Conservation (phyloP, 2,329 filamentous ascomycete genomes). For the Aspergillaceae sp. region DNA sequence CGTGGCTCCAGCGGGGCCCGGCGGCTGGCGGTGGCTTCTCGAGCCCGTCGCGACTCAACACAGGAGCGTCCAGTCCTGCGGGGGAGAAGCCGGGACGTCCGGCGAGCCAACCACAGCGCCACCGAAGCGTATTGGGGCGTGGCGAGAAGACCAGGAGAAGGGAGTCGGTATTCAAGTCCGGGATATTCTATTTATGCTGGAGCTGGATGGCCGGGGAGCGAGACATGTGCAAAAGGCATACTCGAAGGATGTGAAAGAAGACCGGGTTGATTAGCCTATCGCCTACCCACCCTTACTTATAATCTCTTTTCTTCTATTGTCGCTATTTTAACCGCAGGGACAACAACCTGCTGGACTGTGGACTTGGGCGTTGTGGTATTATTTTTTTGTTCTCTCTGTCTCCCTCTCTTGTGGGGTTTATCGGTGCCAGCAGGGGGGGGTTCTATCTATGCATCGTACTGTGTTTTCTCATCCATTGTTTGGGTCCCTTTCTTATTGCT, state of each 20-base stretch:
- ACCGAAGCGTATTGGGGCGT: conserved; percentile 59
- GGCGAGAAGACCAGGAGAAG: conserved; percentile 68
- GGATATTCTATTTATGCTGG: conserved; percentile 71
- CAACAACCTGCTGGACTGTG: conserved; percentile 16
- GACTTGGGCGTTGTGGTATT: conserved; percentile 16
- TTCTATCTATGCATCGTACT: too few species aligned
- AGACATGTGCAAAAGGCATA: conserved; percentile 38
- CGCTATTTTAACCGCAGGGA: not conserved
- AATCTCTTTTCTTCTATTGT: not conserved
- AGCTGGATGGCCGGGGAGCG: conserved; percentile 57
- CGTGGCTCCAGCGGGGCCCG: conserved; percentile 37
- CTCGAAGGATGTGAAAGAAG: conserved; percentile 35
- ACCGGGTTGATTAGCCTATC: conserved; percentile 21
- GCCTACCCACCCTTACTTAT: not conserved
- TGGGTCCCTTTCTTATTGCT: not conserved
- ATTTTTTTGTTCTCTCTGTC: not conserved
- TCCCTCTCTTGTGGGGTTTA: conserved; percentile 1
- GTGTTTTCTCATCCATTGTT: too few species aligned
- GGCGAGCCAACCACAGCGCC: conserved; percentile 29
- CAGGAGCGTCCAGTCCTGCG: conserved; percentile 22
- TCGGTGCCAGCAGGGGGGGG: not conserved
- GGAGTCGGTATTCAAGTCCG: conserved; percentile 74
- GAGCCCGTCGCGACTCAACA: conserved; percentile 25
- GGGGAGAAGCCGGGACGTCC: conserved; percentile 21
- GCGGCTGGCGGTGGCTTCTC: conserved; percentile 30